Conservation (phyloP, 2,329 filamentous ascomycete genomes). For the Mollisiaceae sp. region DNA sequence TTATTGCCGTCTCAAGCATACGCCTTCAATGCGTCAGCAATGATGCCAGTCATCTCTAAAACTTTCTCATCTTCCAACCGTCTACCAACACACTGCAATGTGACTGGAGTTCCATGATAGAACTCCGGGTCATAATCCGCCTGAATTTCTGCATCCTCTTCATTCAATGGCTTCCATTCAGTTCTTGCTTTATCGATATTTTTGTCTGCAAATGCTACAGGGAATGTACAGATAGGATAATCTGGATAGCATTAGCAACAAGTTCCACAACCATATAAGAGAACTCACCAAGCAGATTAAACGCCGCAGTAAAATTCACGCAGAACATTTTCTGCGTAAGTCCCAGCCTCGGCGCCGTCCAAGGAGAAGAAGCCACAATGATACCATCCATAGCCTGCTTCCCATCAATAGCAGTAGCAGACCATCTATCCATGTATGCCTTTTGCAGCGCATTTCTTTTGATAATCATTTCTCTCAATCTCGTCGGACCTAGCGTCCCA, state of each 20-base stretch:
- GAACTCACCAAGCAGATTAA: slow-evolving; percentile 40
- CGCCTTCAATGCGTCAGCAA: slow-evolving; percentile 42
- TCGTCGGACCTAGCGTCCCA: slow-evolving; percentile 38
- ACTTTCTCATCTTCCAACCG: slow-evolving; percentile 42
- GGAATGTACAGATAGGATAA: slow-evolving; percentile 47
- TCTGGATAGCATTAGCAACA: slow-evolving; percentile 33
- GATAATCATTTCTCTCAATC: slow-evolving; percentile 41
- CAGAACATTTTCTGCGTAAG: slow-evolving; percentile 38
- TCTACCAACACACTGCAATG: slow-evolving; percentile 40
- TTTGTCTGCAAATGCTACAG: slow-evolving; percentile 50
- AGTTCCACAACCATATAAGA: not conserved
- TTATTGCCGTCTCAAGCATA: slow-evolving; percentile 5
- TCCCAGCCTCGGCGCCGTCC: slow-evolving; percentile 44
- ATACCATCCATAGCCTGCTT: slow-evolving; percentile 44
- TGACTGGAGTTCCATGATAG: slow-evolving; percentile 41
- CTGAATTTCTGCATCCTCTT: slow-evolving; percentile 37
- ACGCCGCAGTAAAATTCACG: slow-evolving; percentile 41
- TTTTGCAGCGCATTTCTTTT: slow-evolving; percentile 44
- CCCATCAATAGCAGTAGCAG: slow-evolving; percentile 39
- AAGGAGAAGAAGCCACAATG: slow-evolving; percentile 42
- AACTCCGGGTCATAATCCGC: slow-evolving; percentile 42
- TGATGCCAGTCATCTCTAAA: slow-evolving; percentile 46
- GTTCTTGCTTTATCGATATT: slow-evolving; percentile 41
- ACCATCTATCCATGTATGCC: slow-evolving; percentile 45
- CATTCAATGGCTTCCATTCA: slow-evolving; percentile 38